Evolutionary conservation across 108 stramenopile genomes (phyloP).

Genomic region (Discostella pseudostelligera): DNA sequence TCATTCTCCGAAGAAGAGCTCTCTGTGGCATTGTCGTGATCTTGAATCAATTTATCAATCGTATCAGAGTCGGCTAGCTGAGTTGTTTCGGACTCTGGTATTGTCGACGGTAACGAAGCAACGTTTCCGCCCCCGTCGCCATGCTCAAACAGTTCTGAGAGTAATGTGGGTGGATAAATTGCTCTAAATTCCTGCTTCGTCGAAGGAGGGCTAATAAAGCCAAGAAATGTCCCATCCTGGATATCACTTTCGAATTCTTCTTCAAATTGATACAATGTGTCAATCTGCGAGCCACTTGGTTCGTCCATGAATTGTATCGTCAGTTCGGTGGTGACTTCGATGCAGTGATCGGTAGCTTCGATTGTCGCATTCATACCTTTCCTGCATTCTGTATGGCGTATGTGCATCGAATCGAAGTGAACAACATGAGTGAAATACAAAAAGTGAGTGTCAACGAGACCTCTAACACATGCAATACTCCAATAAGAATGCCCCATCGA

Average conservation of each 20-base stretch:
- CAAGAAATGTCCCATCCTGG: constrained; percentile 9
- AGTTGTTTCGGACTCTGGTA: background rate
- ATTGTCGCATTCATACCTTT: background rate
- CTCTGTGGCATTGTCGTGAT: background rate
- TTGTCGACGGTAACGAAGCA: background rate
- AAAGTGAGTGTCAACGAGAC: background rate
- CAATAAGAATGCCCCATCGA: background rate
- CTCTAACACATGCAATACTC: background rate
- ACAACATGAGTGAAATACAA: too few species aligned
- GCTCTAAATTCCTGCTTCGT: constrained; percentile 9
- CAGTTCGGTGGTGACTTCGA: constrained; percentile 14
- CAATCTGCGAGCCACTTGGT: background rate
- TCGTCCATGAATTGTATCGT: constrained; percentile 10
- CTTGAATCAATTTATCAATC: background rate
- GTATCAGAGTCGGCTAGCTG: too few species aligned
- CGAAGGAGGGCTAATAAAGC: constrained; percentile 6
- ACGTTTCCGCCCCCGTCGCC: background rate
- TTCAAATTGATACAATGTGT: background rate
- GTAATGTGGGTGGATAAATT: background rate
- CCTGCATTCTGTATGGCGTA: background rate
- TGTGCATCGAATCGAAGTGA: background rate
- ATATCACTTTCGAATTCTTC: constrained; percentile 16
- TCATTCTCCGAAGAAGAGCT: background rate
- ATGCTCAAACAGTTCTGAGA: background rate
- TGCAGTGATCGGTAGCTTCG: constrained; percentile 22